Percentiles rank a stretch among this genome's conserved stretches.
Evolutionary conservation across 805 yeast genomes (phyloP).

Genomic region (Starmerella roubikii): DNA sequence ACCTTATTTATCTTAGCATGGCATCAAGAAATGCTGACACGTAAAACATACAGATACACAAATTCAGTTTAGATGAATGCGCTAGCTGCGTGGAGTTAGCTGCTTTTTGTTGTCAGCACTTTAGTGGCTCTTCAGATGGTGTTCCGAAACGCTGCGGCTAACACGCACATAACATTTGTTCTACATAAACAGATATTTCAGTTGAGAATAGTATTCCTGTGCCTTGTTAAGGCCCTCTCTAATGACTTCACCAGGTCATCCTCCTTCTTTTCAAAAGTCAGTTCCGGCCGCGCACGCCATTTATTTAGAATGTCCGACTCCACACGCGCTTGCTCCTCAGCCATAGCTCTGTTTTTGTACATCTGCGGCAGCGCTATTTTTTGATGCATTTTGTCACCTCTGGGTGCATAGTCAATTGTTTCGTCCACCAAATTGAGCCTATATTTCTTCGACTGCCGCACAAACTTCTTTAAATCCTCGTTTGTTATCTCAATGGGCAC

Average conservation of each 20-base stretch:
- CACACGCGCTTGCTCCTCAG: not conserved
- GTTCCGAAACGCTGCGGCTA: no score
- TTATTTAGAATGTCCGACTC: not conserved
- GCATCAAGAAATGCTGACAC: no score
- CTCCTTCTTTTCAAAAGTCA: not conserved
- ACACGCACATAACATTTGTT: no score
- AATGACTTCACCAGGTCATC: not conserved
- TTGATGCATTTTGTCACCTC: not conserved
- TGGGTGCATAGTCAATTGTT: not conserved
- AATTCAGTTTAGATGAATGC: no score
- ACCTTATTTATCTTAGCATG: no score
- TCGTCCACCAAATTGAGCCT: not conserved
- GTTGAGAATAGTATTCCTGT: slow-evolving; percentile 2
- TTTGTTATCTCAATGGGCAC: no score
- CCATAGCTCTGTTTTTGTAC: not conserved
- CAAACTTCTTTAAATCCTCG: no score
- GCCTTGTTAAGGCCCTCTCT: not conserved
- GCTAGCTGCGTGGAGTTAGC: no score
- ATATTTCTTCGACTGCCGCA: no score
- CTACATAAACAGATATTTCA: not conserved
- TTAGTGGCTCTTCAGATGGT: no score
- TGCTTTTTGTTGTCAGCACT: no score
- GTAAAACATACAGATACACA: no score
- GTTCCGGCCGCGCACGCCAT: not conserved
- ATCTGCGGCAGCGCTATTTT: not conserved